These are phyloP conservation scores for Boletus nobilissimus DNA, from an alignment of 1,284 basidiomycete genomes.

Conservation along the genomic window DNA sequence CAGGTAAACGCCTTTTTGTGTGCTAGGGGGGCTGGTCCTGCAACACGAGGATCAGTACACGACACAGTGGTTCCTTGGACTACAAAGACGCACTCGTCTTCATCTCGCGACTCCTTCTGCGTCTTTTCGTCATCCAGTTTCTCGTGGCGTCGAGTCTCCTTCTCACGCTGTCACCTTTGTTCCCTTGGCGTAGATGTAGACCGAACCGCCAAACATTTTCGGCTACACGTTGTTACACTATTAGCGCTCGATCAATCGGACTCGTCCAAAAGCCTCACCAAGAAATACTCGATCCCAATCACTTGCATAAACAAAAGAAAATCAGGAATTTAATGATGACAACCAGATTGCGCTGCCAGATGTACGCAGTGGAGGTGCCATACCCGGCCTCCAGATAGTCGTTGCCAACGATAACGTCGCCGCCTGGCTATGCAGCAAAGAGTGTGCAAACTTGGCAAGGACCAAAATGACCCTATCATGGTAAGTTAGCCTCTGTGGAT, in stretches of 20 bases:
- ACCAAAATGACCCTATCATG: constrained; percentile 56
- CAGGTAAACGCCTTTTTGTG: constrained; percentile 73
- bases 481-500: constrained; percentile 10
- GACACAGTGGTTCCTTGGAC: neutral
- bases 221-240: constrained; percentile 50
- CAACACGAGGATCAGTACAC: constrained; percentile 13
- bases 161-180: constrained; percentile 69
- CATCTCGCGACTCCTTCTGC: constrained; percentile 38
- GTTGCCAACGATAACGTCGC: constrained; percentile 59
- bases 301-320: constrained; percentile 74
- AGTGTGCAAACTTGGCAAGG: constrained; percentile 77
- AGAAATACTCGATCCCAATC: constrained; percentile 69
- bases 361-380: constrained; percentile 58
- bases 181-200: constrained; percentile 79
- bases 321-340: constrained; percentile 72
- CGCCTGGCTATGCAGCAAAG: constrained; percentile 65
- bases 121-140: constrained; percentile 44
- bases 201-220: constrained; percentile 57
- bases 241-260: neutral
- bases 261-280: constrained; percentile 52
- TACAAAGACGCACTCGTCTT: constrained; percentile 28
- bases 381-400: constrained; percentile 70
- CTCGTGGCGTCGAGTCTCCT: constrained; percentile 51
- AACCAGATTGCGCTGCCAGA: constrained; percentile 71
- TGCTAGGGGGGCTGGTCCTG: constrained; percentile 13